A percentile compares a stretch with the other conserved stretches of the same genome.
phyloP scores from a whole-genome alignment of 495 filamentous ascomycete species.

The Ascodesmis nigricans region DNA sequence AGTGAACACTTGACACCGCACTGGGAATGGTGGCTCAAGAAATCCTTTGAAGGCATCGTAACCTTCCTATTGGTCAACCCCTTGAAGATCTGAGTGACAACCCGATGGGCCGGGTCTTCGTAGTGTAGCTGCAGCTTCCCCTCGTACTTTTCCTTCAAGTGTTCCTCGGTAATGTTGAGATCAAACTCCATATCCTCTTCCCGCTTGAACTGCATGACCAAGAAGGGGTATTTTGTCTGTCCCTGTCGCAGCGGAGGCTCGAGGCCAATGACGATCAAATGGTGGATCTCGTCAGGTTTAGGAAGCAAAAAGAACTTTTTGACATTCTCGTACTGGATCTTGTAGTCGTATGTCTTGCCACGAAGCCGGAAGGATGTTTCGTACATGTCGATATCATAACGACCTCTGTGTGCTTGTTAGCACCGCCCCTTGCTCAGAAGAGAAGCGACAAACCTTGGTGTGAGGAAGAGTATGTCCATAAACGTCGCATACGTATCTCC shows the following conservation, averaged over 20 bases:
- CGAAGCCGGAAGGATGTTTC: conserved; percentile 91
- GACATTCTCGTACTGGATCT: conserved; percentile 90
- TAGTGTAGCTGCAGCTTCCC: conserved; percentile 72
- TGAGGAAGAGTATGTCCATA: conserved; percentile 89
- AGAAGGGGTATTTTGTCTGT: conserved; percentile 93
- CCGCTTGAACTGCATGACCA: conserved; percentile 97
- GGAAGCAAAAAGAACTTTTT: conserved; percentile 98
- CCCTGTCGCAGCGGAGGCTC: conserved; percentile 93
- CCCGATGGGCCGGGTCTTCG: conserved; percentile 72
- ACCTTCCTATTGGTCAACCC: conserved; percentile 87
- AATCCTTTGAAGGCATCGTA: conserved; percentile 80
- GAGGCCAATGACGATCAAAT: conserved; percentile 80
- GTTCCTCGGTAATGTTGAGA: conserved; percentile 85
- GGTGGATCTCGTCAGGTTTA: conserved; percentile 90
- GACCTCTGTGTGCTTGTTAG: conserved; percentile 46
- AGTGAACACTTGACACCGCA: conserved; percentile 97
- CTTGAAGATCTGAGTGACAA: conserved; percentile 83
- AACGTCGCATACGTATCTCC: conserved; percentile 96
- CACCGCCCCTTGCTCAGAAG: neutral
- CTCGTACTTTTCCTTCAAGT: conserved; percentile 64
- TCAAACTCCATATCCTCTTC: conserved; percentile 95
- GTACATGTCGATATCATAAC: conserved; percentile 99
- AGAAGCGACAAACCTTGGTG: conserved; percentile 43
- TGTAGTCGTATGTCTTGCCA: conserved; percentile 99
- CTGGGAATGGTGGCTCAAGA: conserved; percentile 75